These are phyloP conservation scores for Fusarium sublunatum DNA, from an alignment of 2,329 filamentous ascomycete genomes.

Conservation along the genomic window DNA sequence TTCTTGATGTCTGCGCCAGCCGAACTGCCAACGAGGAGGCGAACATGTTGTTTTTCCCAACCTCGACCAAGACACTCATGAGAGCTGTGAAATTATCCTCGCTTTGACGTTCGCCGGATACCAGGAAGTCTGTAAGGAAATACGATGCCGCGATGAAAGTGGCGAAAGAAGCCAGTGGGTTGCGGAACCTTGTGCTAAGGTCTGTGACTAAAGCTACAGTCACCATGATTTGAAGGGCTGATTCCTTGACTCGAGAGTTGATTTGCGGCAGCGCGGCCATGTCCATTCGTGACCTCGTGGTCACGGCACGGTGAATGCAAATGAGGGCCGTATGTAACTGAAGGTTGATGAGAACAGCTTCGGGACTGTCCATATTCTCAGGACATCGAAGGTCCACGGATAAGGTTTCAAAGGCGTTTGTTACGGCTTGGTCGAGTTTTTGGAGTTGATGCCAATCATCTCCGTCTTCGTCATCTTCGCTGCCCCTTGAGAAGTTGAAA, in stretches of 20 bases:
- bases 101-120: constrained; percentile 4
- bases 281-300: constrained; percentile 23
- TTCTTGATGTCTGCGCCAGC: constrained; percentile 74
- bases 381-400: constrained; percentile 25
- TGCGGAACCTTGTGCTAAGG: constrained; percentile 20
- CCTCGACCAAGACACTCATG: constrained; percentile 58
- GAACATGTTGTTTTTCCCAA: constrained; percentile 56
- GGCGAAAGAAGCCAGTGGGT: constrained; percentile 24
- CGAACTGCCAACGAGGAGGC: constrained; percentile 65
- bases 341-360: constrained; percentile 33
- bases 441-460: constrained; percentile 28
- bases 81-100: constrained; percentile 74
- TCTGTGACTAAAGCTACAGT: constrained; percentile 30
- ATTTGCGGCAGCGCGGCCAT: constrained; percentile 18
- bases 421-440: constrained; percentile 14
- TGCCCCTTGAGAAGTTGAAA: constrained; percentile 34
- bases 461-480: constrained; percentile 22
- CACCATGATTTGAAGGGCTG: constrained; percentile 33
- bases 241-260: constrained; percentile 14
- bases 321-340: constrained; percentile 33
- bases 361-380: constrained; percentile 25
- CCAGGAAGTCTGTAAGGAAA: constrained; percentile 21
- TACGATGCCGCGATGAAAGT: constrained; percentile 30
- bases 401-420: constrained; percentile 26
- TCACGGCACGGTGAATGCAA: constrained; percentile 19